These are phyloP conservation scores for Phytopythium delawarense DNA, from an alignment of 352 stramenopile genomes.

Conservation along the genomic window DNA sequence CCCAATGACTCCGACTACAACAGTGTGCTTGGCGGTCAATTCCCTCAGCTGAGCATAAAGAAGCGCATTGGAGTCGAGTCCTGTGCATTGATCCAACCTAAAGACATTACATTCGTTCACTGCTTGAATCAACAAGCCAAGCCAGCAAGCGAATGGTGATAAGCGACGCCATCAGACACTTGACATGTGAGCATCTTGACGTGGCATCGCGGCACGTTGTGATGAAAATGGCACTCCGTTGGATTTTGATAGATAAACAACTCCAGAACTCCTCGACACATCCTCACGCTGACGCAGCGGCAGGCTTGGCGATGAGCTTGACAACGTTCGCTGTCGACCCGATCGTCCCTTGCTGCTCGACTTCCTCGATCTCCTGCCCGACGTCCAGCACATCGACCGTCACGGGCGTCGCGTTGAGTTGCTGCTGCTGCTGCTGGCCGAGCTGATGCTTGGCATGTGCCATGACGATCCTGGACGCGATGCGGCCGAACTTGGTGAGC, in stretches of 20 bases:
- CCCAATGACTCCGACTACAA: too few relatives aligned
- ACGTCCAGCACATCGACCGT: neutral
- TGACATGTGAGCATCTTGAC: too few relatives aligned
- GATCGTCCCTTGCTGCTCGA: neutral
- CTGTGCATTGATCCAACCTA: too few relatives aligned
- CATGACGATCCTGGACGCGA: slow-evolving; percentile 34
- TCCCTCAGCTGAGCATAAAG: too few relatives aligned
- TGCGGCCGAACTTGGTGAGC: slow-evolving; percentile 25
- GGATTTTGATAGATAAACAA: neutral
- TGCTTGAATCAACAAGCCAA: too few relatives aligned
- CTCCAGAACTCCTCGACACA: neutral
- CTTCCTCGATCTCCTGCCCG: neutral
- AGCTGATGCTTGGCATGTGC: slow-evolving; percentile 20
- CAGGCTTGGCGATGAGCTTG: neutral
- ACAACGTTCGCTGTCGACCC: neutral
- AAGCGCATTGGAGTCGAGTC: too few relatives aligned
- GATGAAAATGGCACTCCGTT: too few relatives aligned
- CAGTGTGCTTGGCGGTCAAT: too few relatives aligned
- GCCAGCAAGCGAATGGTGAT: too few relatives aligned
- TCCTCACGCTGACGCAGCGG: neutral
- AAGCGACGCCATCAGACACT: too few relatives aligned
- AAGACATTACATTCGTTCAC: too few relatives aligned
- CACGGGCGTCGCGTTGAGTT: neutral
- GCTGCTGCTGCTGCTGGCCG: neutral
- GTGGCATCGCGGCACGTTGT: too few relatives aligned